Base-by-base conservation (phyloP, 805 yeast species). In the Crinitomyces ghanaensis region DNA sequence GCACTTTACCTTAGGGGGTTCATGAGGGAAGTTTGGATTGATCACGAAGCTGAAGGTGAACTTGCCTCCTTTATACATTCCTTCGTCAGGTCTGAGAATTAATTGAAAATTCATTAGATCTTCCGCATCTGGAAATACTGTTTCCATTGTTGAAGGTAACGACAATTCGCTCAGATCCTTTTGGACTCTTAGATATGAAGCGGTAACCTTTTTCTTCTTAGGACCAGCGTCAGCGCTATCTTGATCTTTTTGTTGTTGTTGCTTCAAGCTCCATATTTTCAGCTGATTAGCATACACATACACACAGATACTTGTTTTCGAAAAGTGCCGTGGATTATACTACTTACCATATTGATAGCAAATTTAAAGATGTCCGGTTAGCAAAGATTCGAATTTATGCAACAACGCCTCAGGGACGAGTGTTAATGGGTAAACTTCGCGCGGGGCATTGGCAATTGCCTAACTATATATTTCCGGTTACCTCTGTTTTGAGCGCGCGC, bases 1-100 rank as follows among this genome's bases (percentile, higher is more conserved):
- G 34, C 56, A 51, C 28, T 50, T 48, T 35, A 85, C 84, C 50
- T 75, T 80, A 6, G 98, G 98, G 6, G 96, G 85, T 32, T 81
- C 91, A 37, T 86, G 91, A 2, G 98, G 98, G 56, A 76, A 88
- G 44, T 74, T 76, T 26, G 72, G 74, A 31, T 72, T 70, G 26
- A 86, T 65, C 20, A 60, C 62, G 29, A 86, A 71, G n/a, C 63
- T 60, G 54, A 88, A 88, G 14, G 53, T 52, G 57, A 88, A 82
- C n/a, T 39, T 45, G 1, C 94, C 94, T n/a, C 66, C 63, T 28
- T 59, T 51, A 49, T 83, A 83, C 48, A 66, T 68, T 5, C 95
- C 95, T 46, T 76, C 79, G 35, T 68, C 74, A 2, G 95, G 94
- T 14, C 43, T 50, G 12, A 82, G 66, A 5, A 50, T 42, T 11